Conservation (phyloP, 2,329 filamentous ascomycete genomes). For the Ceratocystis colombiana region DNA sequence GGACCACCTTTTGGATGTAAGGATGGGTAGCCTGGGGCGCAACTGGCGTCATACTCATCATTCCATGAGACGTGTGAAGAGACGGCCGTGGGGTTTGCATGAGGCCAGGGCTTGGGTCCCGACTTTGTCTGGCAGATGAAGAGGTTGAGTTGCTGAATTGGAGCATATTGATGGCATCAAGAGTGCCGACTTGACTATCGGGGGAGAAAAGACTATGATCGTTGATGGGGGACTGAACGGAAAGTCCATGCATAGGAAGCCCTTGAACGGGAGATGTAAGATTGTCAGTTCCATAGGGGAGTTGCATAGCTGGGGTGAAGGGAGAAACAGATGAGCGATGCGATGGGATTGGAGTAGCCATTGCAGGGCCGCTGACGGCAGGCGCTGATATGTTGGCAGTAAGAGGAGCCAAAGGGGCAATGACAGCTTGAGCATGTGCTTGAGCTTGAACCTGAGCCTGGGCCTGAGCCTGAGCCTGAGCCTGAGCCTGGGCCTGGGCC, state of each 20-base stretch:
- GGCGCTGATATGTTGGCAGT: constrained; percentile 1
- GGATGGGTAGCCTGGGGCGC: constrained; percentile 31
- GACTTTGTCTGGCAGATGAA: constrained; percentile 61
- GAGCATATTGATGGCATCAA: constrained; percentile 55
- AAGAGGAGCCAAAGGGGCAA: constrained; percentile 30
- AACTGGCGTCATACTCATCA: constrained; percentile 22
- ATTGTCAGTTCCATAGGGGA: constrained; percentile 40
- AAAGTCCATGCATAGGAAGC: constrained; percentile 24
- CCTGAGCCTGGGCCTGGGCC: constrained; percentile 19
- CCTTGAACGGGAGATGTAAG: constrained; percentile 31
- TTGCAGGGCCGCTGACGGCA: constrained; percentile 28
- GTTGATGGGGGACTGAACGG: constrained; percentile 33
- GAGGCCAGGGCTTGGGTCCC: constrained; percentile 59
- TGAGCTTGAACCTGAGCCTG: background rate
- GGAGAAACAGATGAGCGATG: constrained; percentile 39
- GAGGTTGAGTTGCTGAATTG: constrained; percentile 64
- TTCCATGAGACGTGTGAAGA: constrained; percentile 44
- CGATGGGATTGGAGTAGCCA: constrained; percentile 33
- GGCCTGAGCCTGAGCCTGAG: constrained; percentile 18
- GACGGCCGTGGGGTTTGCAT: constrained; percentile 29
- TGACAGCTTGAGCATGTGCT: constrained; percentile 31
- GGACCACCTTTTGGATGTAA: constrained; percentile 74
- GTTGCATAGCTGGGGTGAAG: constrained; percentile 40
- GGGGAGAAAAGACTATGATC: constrained; percentile 35
- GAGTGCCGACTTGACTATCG: constrained; percentile 14